Percentiles rank a stretch among this genome's conserved stretches.
Evolutionary conservation across 2,329 filamentous ascomycete genomes (phyloP).

Genomic region (Stachybotrys elegans): DNA sequence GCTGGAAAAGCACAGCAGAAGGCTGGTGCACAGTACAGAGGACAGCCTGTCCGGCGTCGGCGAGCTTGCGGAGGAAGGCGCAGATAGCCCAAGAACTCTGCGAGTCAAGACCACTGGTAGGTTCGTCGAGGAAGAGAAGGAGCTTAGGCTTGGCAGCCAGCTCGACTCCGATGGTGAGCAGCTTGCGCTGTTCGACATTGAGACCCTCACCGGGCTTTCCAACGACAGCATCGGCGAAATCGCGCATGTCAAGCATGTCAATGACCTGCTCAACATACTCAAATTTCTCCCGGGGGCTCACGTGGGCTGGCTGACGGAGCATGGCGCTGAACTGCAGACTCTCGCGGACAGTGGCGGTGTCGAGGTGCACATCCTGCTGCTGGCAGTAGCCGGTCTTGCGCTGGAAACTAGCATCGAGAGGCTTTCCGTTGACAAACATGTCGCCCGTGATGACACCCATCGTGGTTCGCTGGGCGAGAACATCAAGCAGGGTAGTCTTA

Average conservation of each 20-base stretch:
- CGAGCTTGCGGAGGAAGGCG: conserved; percentile 51
- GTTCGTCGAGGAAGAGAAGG: conserved; percentile 52
- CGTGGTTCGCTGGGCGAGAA: conserved; percentile 35
- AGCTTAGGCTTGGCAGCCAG: conserved; percentile 46
- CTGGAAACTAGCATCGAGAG: conserved; percentile 48
- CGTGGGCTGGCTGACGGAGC: conserved; percentile 43
- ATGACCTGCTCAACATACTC: conserved; percentile 56
- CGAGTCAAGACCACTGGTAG: conserved; percentile 50
- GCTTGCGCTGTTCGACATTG: conserved; percentile 52
- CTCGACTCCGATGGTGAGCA: conserved; percentile 50
- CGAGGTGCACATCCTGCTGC: conserved; percentile 50
- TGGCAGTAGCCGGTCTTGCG: conserved; percentile 58
- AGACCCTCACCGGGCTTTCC: conserved; percentile 51
- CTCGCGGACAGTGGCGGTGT: conserved; percentile 43
- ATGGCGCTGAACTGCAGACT: conserved; percentile 41
- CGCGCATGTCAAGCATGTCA: conserved; percentile 54
- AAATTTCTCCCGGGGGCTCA: conserved; percentile 46
- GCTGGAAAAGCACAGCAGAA: conserved; percentile 37
- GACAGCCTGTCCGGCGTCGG: conserved; percentile 38
- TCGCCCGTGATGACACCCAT: conserved; percentile 55
- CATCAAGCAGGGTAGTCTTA: conserved; percentile 27
- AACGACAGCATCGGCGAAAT: conserved; percentile 56
- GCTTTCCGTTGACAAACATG: conserved; percentile 53
- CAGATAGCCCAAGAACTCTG: conserved; percentile 54
- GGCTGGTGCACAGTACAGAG: conserved; percentile 45